Conservation (phyloP, 345 rosid species). For the Aquilaria malaccensis region DNA sequence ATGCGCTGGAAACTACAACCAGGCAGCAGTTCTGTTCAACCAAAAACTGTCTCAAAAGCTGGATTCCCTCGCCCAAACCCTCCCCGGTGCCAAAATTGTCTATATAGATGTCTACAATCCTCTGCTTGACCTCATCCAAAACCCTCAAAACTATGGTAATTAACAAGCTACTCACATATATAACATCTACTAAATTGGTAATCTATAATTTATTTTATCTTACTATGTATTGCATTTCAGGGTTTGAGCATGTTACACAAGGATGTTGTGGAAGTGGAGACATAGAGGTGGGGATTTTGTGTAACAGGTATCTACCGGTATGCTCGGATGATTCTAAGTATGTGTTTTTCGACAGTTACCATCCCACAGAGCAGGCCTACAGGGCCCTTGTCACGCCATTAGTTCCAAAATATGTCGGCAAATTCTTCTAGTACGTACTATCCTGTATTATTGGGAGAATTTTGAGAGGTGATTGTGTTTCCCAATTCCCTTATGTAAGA, state of each 20-base stretch:
- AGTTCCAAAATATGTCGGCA: slow-evolving; percentile 16
- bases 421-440: slow-evolving; percentile 17
- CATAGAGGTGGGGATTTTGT: slow-evolving; percentile 35
- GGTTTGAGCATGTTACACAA: slow-evolving; percentile 28
- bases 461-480: too few relatives aligned
- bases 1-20: slow-evolving; percentile 28
- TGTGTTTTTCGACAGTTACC: slow-evolving; percentile 70
- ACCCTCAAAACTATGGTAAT: slow-evolving; percentile 49
- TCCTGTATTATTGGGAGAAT: too few relatives aligned
- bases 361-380: slow-evolving; percentile 64
- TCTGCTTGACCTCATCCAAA: slow-evolving; percentile 38
- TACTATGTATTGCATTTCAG: slow-evolving; percentile 1
- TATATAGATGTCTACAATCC: slow-evolving; percentile 50
- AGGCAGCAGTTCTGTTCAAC: slow-evolving; percentile 37
- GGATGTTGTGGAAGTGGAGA: slow-evolving; percentile 60
- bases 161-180: not conserved
- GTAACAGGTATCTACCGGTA: slow-evolving; percentile 30
- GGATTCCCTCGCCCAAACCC: slow-evolving; percentile 23
- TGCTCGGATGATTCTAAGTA: slow-evolving; percentile 36
- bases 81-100: slow-evolving; percentile 23
- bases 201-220: too few relatives aligned
- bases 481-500: too few relatives aligned
- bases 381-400: slow-evolving; percentile 17
- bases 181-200: too few relatives aligned
- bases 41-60: slow-evolving; percentile 21